phyloP scores from a whole-genome alignment of 106 monocot species.

The Dendrobium chrysotoxum region DNA sequence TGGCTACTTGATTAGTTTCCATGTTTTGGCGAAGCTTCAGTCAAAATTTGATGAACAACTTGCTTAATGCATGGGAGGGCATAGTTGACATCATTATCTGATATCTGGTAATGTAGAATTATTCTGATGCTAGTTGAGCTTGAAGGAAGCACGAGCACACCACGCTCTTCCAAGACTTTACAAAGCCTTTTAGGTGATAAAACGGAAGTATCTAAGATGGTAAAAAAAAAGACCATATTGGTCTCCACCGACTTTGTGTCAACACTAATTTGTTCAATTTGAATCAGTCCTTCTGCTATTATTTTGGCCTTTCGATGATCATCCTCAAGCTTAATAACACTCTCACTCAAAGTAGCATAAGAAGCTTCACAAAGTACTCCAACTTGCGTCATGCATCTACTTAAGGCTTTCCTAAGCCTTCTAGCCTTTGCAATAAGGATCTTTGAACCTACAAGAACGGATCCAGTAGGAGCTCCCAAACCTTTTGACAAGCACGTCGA shows the following conservation, averaged over 20 bases:
- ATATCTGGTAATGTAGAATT: slow-evolving; percentile 85
- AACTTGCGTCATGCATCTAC: slow-evolving; percentile 95
- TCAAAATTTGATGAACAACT: slow-evolving; percentile 40
- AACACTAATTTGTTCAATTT: too few species aligned
- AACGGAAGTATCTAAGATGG: slow-evolving; percentile 7
- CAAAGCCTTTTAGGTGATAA: slow-evolving; percentile 56
- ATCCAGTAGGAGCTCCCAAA: too few species aligned
- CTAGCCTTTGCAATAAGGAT: slow-evolving; percentile 80
- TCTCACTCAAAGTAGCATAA: slow-evolving; percentile 61
- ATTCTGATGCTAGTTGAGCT: slow-evolving; percentile 61
- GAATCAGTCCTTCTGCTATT: too few species aligned
- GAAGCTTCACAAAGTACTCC: slow-evolving; percentile 88
- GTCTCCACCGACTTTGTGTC: too few species aligned
- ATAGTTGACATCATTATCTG: slow-evolving; percentile 72
- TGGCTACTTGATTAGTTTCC: too few species aligned
- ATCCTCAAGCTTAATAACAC: slow-evolving; percentile 58
- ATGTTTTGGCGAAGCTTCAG: slow-evolving; percentile 17
- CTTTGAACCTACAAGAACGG: slow-evolving; percentile 76
- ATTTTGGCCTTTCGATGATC: too few species aligned
- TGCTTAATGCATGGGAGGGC: slow-evolving; percentile 65
- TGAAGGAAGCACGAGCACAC: too few species aligned
- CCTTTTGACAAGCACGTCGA: too few species aligned
- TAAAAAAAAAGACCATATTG: too few species aligned
- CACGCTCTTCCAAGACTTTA: slow-evolving; percentile 53
- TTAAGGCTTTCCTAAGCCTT: slow-evolving; percentile 78